phyloP scores from a whole-genome alignment of 163 green algal species.

The Scenedesmus sp. region DNA sequence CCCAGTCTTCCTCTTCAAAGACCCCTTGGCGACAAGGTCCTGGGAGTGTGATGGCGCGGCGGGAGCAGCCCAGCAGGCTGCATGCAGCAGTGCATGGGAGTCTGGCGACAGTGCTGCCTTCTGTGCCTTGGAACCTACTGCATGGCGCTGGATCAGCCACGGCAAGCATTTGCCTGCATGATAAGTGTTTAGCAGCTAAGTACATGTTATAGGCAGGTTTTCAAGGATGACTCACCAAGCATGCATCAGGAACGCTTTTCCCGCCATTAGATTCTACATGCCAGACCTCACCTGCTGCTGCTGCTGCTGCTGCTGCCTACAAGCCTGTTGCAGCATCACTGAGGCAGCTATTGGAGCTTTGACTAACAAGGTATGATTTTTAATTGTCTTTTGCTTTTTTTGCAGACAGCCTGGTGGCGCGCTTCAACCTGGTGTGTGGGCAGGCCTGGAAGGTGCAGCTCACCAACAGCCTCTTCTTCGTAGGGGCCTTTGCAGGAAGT shows the following conservation, averaged over 20 bases:
- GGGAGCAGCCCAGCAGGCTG: not conserved
- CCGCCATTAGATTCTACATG: not conserved
- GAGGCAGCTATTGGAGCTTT: too few relatives aligned
- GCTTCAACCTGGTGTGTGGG: slow-evolving; percentile 36
- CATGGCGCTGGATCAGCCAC: slow-evolving; percentile 25
- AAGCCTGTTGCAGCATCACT: too few relatives aligned
- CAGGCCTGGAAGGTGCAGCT: slow-evolving; percentile 37
- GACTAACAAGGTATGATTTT: too few relatives aligned
- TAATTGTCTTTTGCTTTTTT: not conserved
- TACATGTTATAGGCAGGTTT: too few relatives aligned
- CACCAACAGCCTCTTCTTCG: slow-evolving; percentile 35
- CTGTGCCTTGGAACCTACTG: not conserved
- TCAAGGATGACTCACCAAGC: not conserved
- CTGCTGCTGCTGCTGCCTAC: not conserved
- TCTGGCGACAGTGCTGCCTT: slow-evolving; percentile 1
- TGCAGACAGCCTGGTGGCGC: slow-evolving; percentile 34
- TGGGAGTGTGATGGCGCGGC: slow-evolving; percentile 12
- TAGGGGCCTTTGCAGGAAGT: slow-evolving; percentile 20
- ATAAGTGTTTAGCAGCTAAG: too few relatives aligned
- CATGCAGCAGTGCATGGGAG: slow-evolving; percentile 11
- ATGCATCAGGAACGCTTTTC: not conserved
- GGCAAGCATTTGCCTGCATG: not conserved
- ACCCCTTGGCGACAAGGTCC: not conserved
- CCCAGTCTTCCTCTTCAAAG: slow-evolving; percentile 25
- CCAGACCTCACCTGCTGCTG: not conserved